Percentiles rank a stretch among this genome's conserved stretches.
Conservation (phyloP, 1,284 basidiomycete genomes). For the Ganoderma lucidum region DNA sequence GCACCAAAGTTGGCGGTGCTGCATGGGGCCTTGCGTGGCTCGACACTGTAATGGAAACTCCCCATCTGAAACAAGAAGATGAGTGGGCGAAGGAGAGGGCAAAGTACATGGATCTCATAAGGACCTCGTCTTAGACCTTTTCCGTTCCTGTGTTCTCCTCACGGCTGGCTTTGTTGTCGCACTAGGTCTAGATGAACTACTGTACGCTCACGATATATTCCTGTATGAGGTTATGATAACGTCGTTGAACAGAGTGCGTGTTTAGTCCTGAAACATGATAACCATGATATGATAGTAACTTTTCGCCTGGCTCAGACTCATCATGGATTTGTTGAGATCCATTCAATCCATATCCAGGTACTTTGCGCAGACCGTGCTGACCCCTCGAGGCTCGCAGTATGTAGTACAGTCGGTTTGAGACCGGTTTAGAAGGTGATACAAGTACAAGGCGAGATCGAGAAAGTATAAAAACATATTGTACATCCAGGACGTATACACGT, state of each 20-base stretch:
- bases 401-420: too few species aligned
- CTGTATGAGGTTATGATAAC: conserved; percentile 1
- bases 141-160: background rate
- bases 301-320: too few species aligned
- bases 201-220: conserved; percentile 7
- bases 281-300: too few species aligned
- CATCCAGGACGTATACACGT: background rate
- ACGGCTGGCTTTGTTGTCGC: conserved; percentile 1
- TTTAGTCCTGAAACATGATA: too few species aligned
- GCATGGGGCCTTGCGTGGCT: conserved; percentile 84
- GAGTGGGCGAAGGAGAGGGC: conserved; percentile 26
- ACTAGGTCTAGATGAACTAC: conserved; percentile 7
- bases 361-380: too few species aligned
- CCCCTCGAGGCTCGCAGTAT: too few species aligned
- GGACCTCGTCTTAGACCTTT: conserved; percentile 3
- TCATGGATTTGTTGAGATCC: too few species aligned
- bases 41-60: conserved; percentile 71
- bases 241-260: background rate
- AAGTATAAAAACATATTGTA: background rate
- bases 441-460: background rate
- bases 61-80: conserved; percentile 30
- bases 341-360: too few species aligned
- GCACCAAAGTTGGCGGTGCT: conserved; percentile 74
- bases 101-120: conserved; percentile 28
- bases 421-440: too few species aligned